These are phyloP conservation scores for Corymbia maculata DNA, from an alignment of 345 rosid species.

Conservation along the genomic window DNA sequence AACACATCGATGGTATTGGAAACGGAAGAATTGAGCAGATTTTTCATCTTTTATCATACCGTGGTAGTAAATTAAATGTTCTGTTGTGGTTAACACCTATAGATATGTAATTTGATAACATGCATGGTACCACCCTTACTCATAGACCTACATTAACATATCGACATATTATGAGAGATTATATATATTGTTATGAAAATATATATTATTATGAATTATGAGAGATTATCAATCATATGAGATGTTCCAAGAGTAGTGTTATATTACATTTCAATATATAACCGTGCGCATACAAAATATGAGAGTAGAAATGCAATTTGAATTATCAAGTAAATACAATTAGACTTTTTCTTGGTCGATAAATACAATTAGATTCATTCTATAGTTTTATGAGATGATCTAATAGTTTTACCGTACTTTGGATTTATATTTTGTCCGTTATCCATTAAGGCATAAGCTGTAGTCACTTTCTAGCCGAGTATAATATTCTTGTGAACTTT, in stretches of 20 bases:
- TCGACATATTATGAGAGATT: neutral
- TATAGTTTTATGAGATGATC: neutral
- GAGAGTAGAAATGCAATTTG: neutral
- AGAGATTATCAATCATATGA: neutral
- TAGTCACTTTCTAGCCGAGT: neutral
- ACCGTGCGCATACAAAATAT: neutral
- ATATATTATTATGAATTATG: neutral
- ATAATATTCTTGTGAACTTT: neutral
- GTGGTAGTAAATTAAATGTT: neutral
- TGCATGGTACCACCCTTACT: neutral
- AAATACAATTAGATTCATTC: too few species aligned
- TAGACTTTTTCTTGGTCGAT: too few species aligned
- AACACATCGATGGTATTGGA: neutral
- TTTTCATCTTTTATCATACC: neutral
- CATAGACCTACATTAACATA: neutral
- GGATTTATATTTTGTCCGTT: neutral
- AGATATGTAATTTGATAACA: neutral
- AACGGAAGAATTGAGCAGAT: neutral
- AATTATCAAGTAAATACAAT: too few species aligned
- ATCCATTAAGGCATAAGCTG: neutral
- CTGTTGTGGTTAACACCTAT: neutral
- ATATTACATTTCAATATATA: too few species aligned
- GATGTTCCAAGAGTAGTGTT: neutral
- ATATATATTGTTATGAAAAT: too few species aligned
- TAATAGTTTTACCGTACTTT: neutral